A percentile compares a stretch with the other conserved stretches of the same genome.
These are phyloP conservation scores for Aspergillus chevalieri DNA, from an alignment of 2,329 filamentous ascomycete genomes.

Conservation along the genomic window DNA sequence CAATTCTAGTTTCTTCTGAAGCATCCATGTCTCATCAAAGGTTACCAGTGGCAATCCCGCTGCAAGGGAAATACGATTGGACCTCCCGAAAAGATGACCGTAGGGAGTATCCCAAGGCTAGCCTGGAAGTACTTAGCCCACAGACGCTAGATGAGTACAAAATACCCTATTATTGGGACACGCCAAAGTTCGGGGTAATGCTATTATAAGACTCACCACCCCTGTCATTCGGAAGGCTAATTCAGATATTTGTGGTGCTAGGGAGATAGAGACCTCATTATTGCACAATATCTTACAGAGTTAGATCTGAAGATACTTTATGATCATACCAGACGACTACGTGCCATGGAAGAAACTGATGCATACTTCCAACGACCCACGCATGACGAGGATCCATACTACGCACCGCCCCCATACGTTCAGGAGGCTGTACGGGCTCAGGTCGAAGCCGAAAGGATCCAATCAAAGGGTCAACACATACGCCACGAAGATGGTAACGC, in stretches of 20 bases:
- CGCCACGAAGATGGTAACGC: too few species aligned
- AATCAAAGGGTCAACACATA: too few species aligned
- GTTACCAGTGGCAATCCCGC: background rate
- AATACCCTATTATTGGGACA: conserved; percentile 3
- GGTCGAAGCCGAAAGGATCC: background rate
- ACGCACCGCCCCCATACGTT: background rate
- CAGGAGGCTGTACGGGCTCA: background rate
- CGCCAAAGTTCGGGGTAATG: background rate
- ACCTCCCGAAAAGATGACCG: background rate
- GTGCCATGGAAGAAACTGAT: background rate
- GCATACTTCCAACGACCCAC: background rate
- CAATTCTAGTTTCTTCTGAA: background rate
- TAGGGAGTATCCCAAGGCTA: background rate
- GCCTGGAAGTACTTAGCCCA: background rate
- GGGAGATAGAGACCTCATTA: background rate
- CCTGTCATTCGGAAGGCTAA: too few species aligned
- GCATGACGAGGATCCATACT: background rate
- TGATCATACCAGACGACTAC: background rate
- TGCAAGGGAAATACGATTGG: background rate
- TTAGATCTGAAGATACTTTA: background rate
- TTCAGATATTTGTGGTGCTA: background rate
- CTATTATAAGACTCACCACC: too few species aligned
- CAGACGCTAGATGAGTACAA: conserved; percentile 2
- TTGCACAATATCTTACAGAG: background rate
- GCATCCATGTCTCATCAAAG: background rate